Base-by-base conservation (phyloP, 371 early-diverging fungal genomes). In the Cokeromyces recurvatus region DNA sequence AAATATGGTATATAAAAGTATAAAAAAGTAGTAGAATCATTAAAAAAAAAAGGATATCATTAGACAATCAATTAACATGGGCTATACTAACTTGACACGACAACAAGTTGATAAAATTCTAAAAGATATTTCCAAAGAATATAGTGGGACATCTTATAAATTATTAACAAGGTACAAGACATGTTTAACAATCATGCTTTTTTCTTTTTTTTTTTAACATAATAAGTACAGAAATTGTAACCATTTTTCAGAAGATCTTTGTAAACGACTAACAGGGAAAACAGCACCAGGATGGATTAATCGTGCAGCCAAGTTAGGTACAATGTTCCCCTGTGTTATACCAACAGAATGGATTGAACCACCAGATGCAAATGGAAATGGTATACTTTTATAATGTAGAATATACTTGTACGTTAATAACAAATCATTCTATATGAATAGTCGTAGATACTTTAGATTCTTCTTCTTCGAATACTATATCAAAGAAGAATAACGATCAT, bases 271-370 rank as follows among this genome's bases (percentile, higher is more conserved):
- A 38, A 73, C 76, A 21, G 78, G 79, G 3, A 80, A 74, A 50
- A 36, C 75, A 25, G 61, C 73, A 24, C 84, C 84, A n/a, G 72
- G 66, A 15, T 84, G 84, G 84, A 78, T 84, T 50, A 84, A 84
- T 51, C 71, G 84, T 17, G 84, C 84, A 6, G 84, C 84, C 14
- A 79, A 78, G 47, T 40, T 84, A 17, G 84, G 81, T 16, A 70
- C 80, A 23, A 76, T 81, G 70, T 81, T 84, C 50, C 84, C 84
- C 29, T 84, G 84, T 54, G 78, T 83, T 3, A 74, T 83, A 15
- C 84, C 84, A 1, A 75, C 71, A 16, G 81, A 76, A 46, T 83
- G 84, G 84, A 65, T 83, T 6, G 84, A 79, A 31, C 81, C 84
- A 14, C 81, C 84, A 9, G 71, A 76, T 27, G 68, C 66, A 35